Evolutionary conservation across 371 early-diverging fungal species (phyloP), one percentile per base, ranked within the genome.

Genomic region (Actinomucor elegans): DNA sequence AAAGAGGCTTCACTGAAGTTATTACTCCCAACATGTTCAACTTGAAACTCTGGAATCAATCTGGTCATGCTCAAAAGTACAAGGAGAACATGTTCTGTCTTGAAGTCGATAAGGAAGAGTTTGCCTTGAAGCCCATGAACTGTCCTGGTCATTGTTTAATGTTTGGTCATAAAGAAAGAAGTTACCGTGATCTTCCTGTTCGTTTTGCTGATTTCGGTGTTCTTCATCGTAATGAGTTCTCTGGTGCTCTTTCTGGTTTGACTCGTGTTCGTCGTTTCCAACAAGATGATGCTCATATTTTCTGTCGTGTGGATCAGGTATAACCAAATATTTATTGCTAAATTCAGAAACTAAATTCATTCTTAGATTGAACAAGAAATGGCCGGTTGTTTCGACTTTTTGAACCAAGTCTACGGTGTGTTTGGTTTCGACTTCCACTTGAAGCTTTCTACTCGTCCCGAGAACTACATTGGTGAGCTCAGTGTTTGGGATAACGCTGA

Each of bases 241-340:
- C 94, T 15, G 99, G 99, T 29, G 94, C 99, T 8, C 79, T 99
- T 23, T 88, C 93, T 32, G 99, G 99, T 32, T 83, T 99, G 59
- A 99, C 99, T 11, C 89, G 99, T 63, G 99, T 99, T 12, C 89
- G 99, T 62, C 88, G 99, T 54, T 99, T 99, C 94, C 97, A 98
- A 71, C 99, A 99, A 76, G 99, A 99, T 73, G 99, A 99, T 81
- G 99, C 99, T 5, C 99, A 99, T 63, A 98, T 99, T 56, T 99
- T 99, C 80, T 98, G 98, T 79, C 80, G 84, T 24, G 62, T 81
- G 24, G 91, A 90, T 51, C 98, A 98, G 71, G 83, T 94, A 47
- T 28, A 48, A 32, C 20, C 24, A 44, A 26, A n/a, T 28, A 21
- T 31, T 37, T 26, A 10, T 7, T n/a, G n/a, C n/a, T n/a, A n/a